Conservation (phyloP, 768 basidiomycete species). For the Boletales sp. region DNA sequence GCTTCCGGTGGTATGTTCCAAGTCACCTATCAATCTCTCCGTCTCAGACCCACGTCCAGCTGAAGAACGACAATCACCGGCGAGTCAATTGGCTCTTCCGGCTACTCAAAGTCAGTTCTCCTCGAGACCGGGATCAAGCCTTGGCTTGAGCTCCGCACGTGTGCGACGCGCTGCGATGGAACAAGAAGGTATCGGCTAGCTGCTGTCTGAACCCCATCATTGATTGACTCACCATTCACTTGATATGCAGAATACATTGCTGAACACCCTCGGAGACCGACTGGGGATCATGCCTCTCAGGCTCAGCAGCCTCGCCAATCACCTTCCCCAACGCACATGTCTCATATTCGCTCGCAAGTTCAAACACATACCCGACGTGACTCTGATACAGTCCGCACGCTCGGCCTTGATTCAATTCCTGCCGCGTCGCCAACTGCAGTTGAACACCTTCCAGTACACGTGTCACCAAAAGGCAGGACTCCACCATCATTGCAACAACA, state of each 20-base stretch:
- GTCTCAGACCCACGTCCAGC: constrained; percentile 20
- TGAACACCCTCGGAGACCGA: constrained; percentile 22
- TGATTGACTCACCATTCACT: constrained; percentile 7
- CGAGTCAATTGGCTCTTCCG: constrained; percentile 12
- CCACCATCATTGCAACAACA: constrained; percentile 22
- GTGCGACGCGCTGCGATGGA: constrained; percentile 40
- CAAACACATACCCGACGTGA: constrained; percentile 63
- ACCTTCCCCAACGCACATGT: constrained; percentile 48
- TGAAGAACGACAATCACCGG: constrained; percentile 27
- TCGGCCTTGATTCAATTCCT: constrained; percentile 33
- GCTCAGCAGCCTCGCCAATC: constrained; percentile 42
- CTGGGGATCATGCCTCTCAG: constrained; percentile 8
- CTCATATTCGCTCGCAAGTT: constrained; percentile 28
- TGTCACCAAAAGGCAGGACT: constrained; percentile 30
- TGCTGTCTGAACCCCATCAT: constrained; percentile 7
- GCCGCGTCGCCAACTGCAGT: constrained; percentile 57
- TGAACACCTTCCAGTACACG: constrained; percentile 33
- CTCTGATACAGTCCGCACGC: constrained; percentile 69
- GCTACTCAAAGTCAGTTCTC: constrained; percentile 21
- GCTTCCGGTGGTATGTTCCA: constrained; percentile 35
- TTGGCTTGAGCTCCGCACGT: constrained; percentile 38
- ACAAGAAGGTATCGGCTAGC: constrained; percentile 37
- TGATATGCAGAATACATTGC: constrained; percentile 22
- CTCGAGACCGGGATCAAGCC: constrained; percentile 43
- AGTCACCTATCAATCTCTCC: constrained; percentile 23